Evolutionary conservation across 2,329 filamentous ascomycete genomes (phyloP).

Genomic region (Trichoderma pleuroti): DNA sequence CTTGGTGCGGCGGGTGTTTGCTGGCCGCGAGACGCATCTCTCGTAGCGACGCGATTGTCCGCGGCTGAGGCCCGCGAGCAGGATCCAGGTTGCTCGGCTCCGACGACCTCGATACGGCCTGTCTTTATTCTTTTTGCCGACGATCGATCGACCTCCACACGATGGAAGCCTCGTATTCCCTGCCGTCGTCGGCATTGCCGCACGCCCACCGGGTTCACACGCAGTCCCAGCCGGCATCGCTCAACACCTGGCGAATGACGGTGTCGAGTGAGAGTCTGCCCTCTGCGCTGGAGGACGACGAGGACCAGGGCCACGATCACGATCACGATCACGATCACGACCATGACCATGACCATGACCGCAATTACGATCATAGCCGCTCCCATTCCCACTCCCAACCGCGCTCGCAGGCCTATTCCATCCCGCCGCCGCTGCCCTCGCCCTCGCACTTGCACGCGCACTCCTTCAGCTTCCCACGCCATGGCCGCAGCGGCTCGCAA

Average conservation of each 20-base stretch:
- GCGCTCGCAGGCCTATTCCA: constrained; percentile 26
- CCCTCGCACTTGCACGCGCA: constrained; percentile 26
- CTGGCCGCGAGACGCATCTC: constrained; percentile 15
- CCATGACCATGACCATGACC: constrained; percentile 29
- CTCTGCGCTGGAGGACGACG: constrained; percentile 31
- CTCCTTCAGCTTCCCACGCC: constrained; percentile 27
- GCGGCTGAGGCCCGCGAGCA: background rate
- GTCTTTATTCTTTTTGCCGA: background rate
- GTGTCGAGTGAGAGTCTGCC: constrained; percentile 34
- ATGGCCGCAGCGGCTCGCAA: constrained; percentile 32
- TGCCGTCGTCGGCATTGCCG: constrained; percentile 50
- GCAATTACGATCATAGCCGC: constrained; percentile 28
- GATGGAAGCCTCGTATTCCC: constrained; percentile 52
- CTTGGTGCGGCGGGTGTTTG: constrained; percentile 7
- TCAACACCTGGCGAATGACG: constrained; percentile 39
- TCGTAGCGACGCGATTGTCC: constrained; percentile 1
- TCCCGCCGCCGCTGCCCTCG: constrained; percentile 7
- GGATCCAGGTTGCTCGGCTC: background rate
- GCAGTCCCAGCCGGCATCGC: constrained; percentile 37
- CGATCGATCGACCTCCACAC: background rate
- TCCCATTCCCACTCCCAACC: background rate
- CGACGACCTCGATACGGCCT: background rate
- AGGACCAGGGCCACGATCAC: constrained; percentile 28
- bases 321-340: constrained; percentile 24
- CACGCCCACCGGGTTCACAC: constrained; percentile 45